Base-by-base conservation (phyloP, 352 stramenopile species). In the Phytophthora sp. region DNA sequence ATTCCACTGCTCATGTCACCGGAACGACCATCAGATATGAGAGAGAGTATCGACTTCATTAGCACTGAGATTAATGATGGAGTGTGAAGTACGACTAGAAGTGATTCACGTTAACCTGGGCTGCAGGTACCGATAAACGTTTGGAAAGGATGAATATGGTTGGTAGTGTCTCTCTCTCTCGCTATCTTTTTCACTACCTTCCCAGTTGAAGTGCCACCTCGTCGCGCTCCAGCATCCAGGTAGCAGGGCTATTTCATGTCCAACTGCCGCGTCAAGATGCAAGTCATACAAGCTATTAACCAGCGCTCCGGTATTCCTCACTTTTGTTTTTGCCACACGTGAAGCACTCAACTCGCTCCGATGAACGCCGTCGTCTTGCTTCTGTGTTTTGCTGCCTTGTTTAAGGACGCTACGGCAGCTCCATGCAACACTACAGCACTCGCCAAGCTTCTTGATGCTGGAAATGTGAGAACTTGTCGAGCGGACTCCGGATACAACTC, bases 401-500 rank as follows among this genome's bases (percentile, higher is more conserved):
- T 61, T 21, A 42, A n/a, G 38, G 17, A 18, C 15, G 26, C 30
- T 27, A 27, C 32, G 53, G 70, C 49, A 34, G 50, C 38, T 7
- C 35, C 60, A 21, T 85, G 73, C 48, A 54, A 77, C 9, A 64
- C 50, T 12, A 62, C 54, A 24, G 51, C 43, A 5, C 23, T 82
- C 39, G 44, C 67, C n/a, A 44, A 61, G 3, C 50, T 85, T 34
- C 44, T 80, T 18, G 35, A 42, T 20, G 56, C 50, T 56, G 24
- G 27, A 42, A 59, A 69, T 31, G 69, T 72, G 45, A 66, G 31
- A 31, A 68, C 46, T 17, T 85, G 76, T 62, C 46, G 52, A 2
- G 23, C 27, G 28, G 54, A 77, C 3, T 66, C 70, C 0, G 67
- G 70, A 21, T 82, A 83, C 62, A 69, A 63, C 18, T 61, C 72